A percentile compares a stretch with the other conserved stretches of the same genome.
These are phyloP conservation scores for Globisporangium spinosum DNA, from an alignment of 352 stramenopile species.

Conservation along the genomic window DNA sequence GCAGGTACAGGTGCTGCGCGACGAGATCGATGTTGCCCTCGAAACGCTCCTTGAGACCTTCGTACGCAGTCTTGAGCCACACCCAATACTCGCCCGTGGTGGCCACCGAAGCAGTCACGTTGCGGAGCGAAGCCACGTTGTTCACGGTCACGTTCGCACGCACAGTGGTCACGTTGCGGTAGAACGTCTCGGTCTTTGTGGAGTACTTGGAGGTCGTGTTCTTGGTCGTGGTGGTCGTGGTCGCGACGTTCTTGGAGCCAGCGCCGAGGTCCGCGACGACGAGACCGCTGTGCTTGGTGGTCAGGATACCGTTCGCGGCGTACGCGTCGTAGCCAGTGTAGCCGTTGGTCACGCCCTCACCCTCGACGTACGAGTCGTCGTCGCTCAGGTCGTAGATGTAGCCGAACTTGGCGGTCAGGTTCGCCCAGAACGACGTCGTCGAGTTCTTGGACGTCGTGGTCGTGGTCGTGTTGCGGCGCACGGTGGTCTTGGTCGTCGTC, in stretches of 20 bases:
- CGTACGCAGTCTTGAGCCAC: slow-evolving; percentile 58
- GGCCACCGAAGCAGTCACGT: slow-evolving; percentile 33
- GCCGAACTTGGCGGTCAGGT: slow-evolving; percentile 32
- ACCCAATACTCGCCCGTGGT: slow-evolving; percentile 61
- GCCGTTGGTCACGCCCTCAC: slow-evolving; percentile 38
- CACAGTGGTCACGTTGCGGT: slow-evolving; percentile 35
- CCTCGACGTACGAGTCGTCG: slow-evolving; percentile 29
- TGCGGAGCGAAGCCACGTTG: slow-evolving; percentile 29
- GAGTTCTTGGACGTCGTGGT: slow-evolving; percentile 20
- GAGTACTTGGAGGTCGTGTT: slow-evolving; percentile 22
- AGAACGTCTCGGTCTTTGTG: slow-evolving; percentile 27
- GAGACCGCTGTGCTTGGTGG: slow-evolving; percentile 54
- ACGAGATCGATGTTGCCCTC: slow-evolving; percentile 59
- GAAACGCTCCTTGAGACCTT: slow-evolving; percentile 50
- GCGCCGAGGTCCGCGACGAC: slow-evolving; percentile 35
- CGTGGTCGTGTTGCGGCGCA: slow-evolving; percentile 35
- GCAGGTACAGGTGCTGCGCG: slow-evolving; percentile 52
- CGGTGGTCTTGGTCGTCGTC: slow-evolving; percentile 38
- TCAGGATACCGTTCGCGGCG: slow-evolving; percentile 30
- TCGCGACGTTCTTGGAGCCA: not conserved
- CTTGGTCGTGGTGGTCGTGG: slow-evolving; percentile 17
- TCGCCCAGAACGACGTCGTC: slow-evolving; percentile 29
- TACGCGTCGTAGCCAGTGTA: slow-evolving; percentile 49
- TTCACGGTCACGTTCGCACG: slow-evolving; percentile 44
- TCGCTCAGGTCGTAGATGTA: slow-evolving; percentile 52